These are phyloP conservation scores for Multifurca ochricompacta DNA, from an alignment of 768 basidiomycete species.

Conservation along the genomic window DNA sequence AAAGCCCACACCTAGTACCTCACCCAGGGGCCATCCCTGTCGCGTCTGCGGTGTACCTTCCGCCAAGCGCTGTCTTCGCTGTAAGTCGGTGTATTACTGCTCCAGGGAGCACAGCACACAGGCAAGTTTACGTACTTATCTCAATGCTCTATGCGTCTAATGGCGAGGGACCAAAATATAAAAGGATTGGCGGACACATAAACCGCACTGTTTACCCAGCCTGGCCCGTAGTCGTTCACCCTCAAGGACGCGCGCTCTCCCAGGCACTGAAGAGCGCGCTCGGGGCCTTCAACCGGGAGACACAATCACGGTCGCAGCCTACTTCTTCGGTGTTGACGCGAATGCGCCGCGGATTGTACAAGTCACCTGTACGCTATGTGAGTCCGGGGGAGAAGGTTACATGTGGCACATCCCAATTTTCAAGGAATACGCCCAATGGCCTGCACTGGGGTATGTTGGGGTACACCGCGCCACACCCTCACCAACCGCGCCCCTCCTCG, in stretches of 20 bases:
- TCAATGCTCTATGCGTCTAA: not conserved
- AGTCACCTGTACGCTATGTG: constrained; percentile 7
- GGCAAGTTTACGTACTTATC: not conserved
- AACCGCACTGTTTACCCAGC: constrained; percentile 13
- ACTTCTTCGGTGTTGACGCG: constrained; percentile 14
- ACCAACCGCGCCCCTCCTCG: constrained; percentile 5
- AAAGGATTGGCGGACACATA: constrained; percentile 14
- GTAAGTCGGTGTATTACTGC: constrained; percentile 16
- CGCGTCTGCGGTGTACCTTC: constrained; percentile 14
- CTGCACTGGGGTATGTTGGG: constrained; percentile 13
- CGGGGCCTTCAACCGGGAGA: constrained; percentile 12
- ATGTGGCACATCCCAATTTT: constrained; percentile 15
- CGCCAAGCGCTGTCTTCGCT: constrained; percentile 12
- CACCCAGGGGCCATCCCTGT: constrained; percentile 12
- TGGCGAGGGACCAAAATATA: not conserved
- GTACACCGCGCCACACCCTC: constrained; percentile 7
- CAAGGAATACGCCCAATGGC: constrained; percentile 17
- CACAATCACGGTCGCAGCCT: constrained; percentile 4
- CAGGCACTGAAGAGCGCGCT: constrained; percentile 5
- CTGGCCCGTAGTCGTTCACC: constrained; percentile 11
- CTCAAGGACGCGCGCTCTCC: constrained; percentile 10
- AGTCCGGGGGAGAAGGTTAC: constrained; percentile 13
- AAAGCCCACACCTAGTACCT: not conserved
- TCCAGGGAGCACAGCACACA: constrained; percentile 9
- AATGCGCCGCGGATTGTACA: constrained; percentile 10